Percentiles rank a stretch among this genome's conserved stretches.
These are phyloP conservation scores for Apiotrichum gracile DNA, from an alignment of 1,284 basidiomycete species.

Conservation along the genomic window DNA sequence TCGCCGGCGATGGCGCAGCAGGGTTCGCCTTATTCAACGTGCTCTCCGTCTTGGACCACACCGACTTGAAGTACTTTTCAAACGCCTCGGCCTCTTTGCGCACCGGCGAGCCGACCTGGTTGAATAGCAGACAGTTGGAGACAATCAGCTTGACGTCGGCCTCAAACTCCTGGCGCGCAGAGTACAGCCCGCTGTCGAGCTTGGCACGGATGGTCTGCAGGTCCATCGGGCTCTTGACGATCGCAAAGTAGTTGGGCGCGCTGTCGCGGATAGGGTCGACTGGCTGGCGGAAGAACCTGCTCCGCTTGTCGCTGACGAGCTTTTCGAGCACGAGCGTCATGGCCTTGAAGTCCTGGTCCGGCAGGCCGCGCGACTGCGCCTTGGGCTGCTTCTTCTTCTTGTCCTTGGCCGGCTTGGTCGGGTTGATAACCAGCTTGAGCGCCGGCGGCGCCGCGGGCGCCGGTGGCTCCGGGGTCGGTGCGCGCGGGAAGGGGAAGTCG, in stretches of 20 bases:
- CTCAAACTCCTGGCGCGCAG: slow-evolving; percentile 74
- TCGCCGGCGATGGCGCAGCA: neutral
- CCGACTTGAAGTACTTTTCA: slow-evolving; percentile 76
- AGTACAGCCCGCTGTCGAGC: slow-evolving; percentile 74
- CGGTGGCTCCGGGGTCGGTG: slow-evolving; percentile 35
- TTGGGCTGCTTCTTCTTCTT: slow-evolving; percentile 56
- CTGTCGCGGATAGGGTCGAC: slow-evolving; percentile 83
- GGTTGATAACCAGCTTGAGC: slow-evolving; percentile 41
- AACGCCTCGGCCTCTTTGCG: slow-evolving; percentile 70
- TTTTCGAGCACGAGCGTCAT: slow-evolving; percentile 79
- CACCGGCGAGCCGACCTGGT: slow-evolving; percentile 64
- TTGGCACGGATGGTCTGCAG: slow-evolving; percentile 83
- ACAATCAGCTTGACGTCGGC: slow-evolving; percentile 85
- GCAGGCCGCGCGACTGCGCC: slow-evolving; percentile 75
- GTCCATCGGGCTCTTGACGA: slow-evolving; percentile 94
- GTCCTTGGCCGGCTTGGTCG: slow-evolving; percentile 26
- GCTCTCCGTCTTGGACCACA: slow-evolving; percentile 19
- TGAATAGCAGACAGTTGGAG: slow-evolving; percentile 82
- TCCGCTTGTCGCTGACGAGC: slow-evolving; percentile 48
- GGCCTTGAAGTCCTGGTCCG: slow-evolving; percentile 68
- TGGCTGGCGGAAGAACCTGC: slow-evolving; percentile 63
- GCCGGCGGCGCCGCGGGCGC: slow-evolving; percentile 42
- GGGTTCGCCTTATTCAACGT: no score
- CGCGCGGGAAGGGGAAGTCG: slow-evolving; percentile 28
- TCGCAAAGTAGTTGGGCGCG: slow-evolving; percentile 80